Evolutionary conservation across 371 early-diverging fungal species (phyloP), one percentile per base, ranked within the genome.

Genomic region (Rhizopus delemar): DNA sequence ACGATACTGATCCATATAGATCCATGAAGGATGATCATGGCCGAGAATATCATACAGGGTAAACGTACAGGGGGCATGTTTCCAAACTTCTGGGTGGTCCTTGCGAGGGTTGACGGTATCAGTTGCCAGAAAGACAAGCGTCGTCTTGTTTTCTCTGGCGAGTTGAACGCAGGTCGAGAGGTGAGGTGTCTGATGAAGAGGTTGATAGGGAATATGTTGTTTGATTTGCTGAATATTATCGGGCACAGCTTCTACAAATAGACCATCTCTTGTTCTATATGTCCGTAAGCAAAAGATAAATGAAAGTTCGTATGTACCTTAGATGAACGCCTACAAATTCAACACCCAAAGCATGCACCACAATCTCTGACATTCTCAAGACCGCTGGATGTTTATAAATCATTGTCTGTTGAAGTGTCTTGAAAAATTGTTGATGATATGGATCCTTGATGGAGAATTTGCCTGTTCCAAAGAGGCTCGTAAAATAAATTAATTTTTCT

Each of bases 51-150:
- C 81, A 51, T 78, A 73, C 46, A 86, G 58, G 0, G 80, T 80
- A 57, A 86, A 86, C 28, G 78, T 84, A 58, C 86, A 86, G 5
- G 86, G 83, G 53, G 75, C 79, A 35, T 67, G 73, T 22, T 59
- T 61, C 57, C 76, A 82, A 15, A 82, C 28, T 4, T 69, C 56
- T 33, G 65, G 43, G 5, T 57, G 58, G 51, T 78, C 66, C 8
- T 60, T 60, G 43, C 81, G 60, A 9, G 86, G 82, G 29, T 65
- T 64, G 2, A 75, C 63, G 0, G 78, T 81, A 58, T 86, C 86
- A 0, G 86, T 86, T 3, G 86, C 86, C 62, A 86, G 66, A 53
- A 79, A 86, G 38, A 86, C 75, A 9, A 78, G 48, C 0, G 73
- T 69, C 29, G 60, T 58, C 9, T 69, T 57, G 12, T 64, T 63